Percentiles rank a stretch among this genome's conserved stretches.
Conservation (phyloP, 352 stramenopile genomes). For the Albugo candida region DNA sequence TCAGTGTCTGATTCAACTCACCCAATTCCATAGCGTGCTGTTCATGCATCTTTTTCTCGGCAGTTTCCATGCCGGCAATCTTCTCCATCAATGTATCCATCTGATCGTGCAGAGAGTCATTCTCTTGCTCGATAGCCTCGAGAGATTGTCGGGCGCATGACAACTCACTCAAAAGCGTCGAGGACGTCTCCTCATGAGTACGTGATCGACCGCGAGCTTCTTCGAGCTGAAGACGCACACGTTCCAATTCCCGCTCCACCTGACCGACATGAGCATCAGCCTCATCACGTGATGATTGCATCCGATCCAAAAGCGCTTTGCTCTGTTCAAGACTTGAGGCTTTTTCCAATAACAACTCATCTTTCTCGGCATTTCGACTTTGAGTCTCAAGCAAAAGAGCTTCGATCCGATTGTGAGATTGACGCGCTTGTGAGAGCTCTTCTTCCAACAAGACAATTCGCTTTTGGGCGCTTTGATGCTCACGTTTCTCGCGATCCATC, state of each 20-base stretch:
- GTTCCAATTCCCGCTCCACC: neutral
- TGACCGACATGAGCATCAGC: constrained; percentile 55
- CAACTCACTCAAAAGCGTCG: constrained; percentile 13
- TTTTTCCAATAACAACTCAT: neutral
- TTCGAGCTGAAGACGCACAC: constrained; percentile 7
- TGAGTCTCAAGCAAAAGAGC: constrained; percentile 38
- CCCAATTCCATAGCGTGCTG: constrained; percentile 15
- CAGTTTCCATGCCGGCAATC: constrained; percentile 30
- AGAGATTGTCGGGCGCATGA: constrained; percentile 45
- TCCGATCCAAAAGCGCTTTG: constrained; percentile 57
- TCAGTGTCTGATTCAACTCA: constrained; percentile 9
- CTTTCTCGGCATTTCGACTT: constrained; percentile 18
- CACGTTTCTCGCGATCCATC: constrained; percentile 42
- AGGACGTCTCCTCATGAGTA: too few relatives aligned
- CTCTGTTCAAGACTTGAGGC: constrained; percentile 14
- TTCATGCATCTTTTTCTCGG: constrained; percentile 23
- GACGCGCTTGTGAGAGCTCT: constrained; percentile 33
- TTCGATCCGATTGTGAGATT: constrained; percentile 34
- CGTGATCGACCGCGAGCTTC: constrained; percentile 2
- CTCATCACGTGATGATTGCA: constrained; percentile 66
- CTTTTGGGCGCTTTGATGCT: constrained; percentile 31
- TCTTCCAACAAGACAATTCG: constrained; percentile 35
- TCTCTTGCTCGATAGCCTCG: constrained; percentile 40
- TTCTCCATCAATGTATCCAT: constrained; percentile 56
- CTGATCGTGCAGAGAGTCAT: constrained; percentile 47